These are phyloP conservation scores for Pseudogymnoascus sp. DNA, from an alignment of 2,329 filamentous ascomycete species.

Conservation along the genomic window DNA sequence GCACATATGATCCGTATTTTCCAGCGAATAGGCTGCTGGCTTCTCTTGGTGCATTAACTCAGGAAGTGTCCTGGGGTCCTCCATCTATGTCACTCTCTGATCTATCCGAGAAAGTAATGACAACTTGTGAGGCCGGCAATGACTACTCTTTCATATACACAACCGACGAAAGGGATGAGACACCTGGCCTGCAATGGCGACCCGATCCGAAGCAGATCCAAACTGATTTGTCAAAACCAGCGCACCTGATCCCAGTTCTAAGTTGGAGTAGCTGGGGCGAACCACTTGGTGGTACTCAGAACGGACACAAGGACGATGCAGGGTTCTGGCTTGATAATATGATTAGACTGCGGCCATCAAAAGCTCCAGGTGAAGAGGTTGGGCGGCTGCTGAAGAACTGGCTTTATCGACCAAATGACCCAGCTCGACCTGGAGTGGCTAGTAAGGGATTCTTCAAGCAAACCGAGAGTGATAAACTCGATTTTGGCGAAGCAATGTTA, in stretches of 20 bases:
- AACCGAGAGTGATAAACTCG: background rate
- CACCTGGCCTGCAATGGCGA: constrained; percentile 10
- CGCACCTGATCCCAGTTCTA: background rate
- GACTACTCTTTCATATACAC: constrained; percentile 16
- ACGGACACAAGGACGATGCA: background rate
- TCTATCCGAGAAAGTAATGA: constrained; percentile 14
- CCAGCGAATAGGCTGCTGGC: constrained; percentile 16
- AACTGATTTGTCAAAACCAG: background rate
- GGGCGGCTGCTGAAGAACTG: background rate
- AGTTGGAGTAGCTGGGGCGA: constrained; percentile 7
- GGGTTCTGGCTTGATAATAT: constrained; percentile 9
- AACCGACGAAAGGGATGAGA: constrained; percentile 6
- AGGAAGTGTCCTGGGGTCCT: constrained; percentile 14
- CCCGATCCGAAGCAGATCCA: background rate
- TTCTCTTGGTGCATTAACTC: constrained; percentile 16
- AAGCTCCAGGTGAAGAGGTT: background rate
- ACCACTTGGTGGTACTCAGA: background rate
- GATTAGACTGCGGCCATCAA: background rate
- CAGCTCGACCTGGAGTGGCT: background rate
- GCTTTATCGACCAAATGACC: background rate
- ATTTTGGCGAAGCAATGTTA: background rate
- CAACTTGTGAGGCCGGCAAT: constrained; percentile 12
- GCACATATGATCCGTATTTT: constrained; percentile 12
- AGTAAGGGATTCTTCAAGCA: background rate
- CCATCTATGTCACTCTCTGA: constrained; percentile 11